Percentiles rank a stretch among this genome's conserved stretches.
Evolutionary conservation across 805 yeast species (phyloP).

Genomic region (Debaryomyces tyrocola): DNA sequence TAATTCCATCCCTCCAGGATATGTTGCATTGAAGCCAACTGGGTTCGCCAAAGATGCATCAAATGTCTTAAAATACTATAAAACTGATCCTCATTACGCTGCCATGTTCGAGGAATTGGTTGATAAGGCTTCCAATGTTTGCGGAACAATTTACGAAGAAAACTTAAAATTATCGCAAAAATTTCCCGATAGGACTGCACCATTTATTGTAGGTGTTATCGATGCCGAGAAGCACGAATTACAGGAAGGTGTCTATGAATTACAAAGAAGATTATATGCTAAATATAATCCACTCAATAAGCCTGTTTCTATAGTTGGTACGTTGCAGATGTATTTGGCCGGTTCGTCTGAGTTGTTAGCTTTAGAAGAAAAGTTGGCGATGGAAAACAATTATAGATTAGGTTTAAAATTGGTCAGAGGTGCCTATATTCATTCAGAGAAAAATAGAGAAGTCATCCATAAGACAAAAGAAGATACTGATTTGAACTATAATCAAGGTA

Average conservation of each 20-base stretch:
- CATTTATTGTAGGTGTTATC: conserved; percentile 73
- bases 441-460: conserved; percentile 71
- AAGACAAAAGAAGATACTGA: conserved; percentile 81
- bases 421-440: conserved; percentile 90
- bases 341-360: conserved; percentile 64
- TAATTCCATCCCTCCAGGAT: conserved; percentile 82
- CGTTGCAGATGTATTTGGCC: conserved; percentile 87
- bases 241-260: conserved; percentile 88
- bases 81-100: conserved; percentile 47
- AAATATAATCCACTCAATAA: conserved; percentile 62
- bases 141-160: conserved; percentile 53
- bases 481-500: conserved; percentile 67
- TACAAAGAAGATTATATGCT: conserved; percentile 78
- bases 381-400: conserved; percentile 59
- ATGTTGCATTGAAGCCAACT: conserved; percentile 90
- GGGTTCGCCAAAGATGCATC: conserved; percentile 82
- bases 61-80: conserved; percentile 62
- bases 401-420: conserved; percentile 94
- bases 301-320: conserved; percentile 77
- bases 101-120: conserved; percentile 57
- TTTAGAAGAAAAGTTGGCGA: conserved; percentile 65
- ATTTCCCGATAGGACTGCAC: conserved; percentile 67
- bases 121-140: conserved; percentile 62
- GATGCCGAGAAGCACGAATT: conserved; percentile 91
- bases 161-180: conserved; percentile 48